Conservation (phyloP, 2,329 filamentous ascomycete species). For the Karstenula rhodostoma region DNA sequence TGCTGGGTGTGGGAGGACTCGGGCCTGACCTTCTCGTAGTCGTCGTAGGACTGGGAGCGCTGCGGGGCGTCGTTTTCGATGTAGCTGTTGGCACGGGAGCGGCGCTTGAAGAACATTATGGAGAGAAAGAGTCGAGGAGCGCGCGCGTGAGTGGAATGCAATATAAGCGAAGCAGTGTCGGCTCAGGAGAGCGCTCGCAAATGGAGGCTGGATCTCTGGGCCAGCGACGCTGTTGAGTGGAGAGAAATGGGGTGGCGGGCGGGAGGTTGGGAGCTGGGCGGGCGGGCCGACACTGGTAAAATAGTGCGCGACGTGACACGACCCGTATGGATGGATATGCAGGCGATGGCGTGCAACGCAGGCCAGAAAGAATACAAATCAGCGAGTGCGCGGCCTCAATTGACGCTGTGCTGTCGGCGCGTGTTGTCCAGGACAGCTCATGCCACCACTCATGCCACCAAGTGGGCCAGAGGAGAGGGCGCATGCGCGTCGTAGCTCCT, state of each 20-base stretch:
- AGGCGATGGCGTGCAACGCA: not conserved
- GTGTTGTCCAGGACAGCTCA: slow-evolving; percentile 8
- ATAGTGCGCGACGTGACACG: slow-evolving; percentile 12
- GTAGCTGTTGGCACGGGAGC: slow-evolving; percentile 57
- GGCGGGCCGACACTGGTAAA: not conserved
- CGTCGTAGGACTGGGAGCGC: slow-evolving; percentile 51
- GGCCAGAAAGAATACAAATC: slow-evolving; percentile 4
- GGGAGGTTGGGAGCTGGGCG: slow-evolving; percentile 11
- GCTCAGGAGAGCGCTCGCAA: not conserved
- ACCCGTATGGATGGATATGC: not conserved
- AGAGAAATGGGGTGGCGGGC: slow-evolving; percentile 14
- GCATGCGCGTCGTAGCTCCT: not conserved
- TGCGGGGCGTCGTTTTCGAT: slow-evolving; percentile 56
- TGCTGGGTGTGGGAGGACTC: slow-evolving; percentile 33
- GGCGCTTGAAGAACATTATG: slow-evolving; percentile 61
- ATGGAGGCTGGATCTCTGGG: slow-evolving; percentile 5
- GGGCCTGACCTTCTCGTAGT: slow-evolving; percentile 51
- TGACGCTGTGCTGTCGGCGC: slow-evolving; percentile 5
- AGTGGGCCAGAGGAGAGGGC: not conserved
- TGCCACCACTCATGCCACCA: not conserved
- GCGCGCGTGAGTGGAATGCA: not conserved
- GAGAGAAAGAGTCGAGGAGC: slow-evolving; percentile 20
- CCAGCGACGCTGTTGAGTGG: slow-evolving; percentile 10
- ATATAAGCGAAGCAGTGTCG: slow-evolving; percentile 12
- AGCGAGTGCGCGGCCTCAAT: slow-evolving; percentile 4